A percentile compares a stretch with the other conserved stretches of the same genome.
These are phyloP conservation scores for Chytriomyces confervae DNA, from an alignment of 192 early-diverging fungal species.

Conservation along the genomic window DNA sequence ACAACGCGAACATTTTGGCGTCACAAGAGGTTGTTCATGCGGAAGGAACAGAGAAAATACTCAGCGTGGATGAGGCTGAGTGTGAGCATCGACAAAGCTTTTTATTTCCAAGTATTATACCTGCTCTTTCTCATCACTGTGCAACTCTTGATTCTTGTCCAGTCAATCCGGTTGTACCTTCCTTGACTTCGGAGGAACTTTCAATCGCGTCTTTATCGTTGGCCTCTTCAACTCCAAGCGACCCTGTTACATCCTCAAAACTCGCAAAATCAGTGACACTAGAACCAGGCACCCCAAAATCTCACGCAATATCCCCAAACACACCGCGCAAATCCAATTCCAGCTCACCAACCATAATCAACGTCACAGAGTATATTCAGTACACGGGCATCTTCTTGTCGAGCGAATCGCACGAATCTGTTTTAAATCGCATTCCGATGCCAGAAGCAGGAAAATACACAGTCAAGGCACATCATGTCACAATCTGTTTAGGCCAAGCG, in stretches of 20 bases:
- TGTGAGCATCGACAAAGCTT: neutral
- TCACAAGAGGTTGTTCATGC: conserved; percentile 25
- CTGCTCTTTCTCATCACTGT: neutral
- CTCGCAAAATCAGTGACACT: neutral
- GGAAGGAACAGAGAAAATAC: neutral
- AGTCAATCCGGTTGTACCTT: neutral
- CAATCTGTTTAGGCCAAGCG: conserved; percentile 43
- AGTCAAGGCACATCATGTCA: conserved; percentile 47
- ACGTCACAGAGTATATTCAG: conserved; percentile 41
- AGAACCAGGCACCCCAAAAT: neutral
- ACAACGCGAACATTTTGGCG: conserved; percentile 48
- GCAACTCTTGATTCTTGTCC: too few relatives aligned
- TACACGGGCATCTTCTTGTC: conserved; percentile 49
- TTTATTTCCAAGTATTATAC: neutral
- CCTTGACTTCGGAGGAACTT: too few relatives aligned
- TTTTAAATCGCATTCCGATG: conserved; percentile 25
- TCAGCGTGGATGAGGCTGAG: neutral
- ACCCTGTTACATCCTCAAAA: neutral
- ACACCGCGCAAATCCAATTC: conserved; percentile 32
- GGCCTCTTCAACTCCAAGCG: neutral
- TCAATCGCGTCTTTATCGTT: neutral
- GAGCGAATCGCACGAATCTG: neutral
- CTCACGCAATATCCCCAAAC: neutral
- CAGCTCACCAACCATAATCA: conserved; percentile 41
- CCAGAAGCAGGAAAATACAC: conserved; percentile 18